Evolutionary conservation across 441 rosid genomes (phyloP).

Genomic region (Omphalea diandra): DNA sequence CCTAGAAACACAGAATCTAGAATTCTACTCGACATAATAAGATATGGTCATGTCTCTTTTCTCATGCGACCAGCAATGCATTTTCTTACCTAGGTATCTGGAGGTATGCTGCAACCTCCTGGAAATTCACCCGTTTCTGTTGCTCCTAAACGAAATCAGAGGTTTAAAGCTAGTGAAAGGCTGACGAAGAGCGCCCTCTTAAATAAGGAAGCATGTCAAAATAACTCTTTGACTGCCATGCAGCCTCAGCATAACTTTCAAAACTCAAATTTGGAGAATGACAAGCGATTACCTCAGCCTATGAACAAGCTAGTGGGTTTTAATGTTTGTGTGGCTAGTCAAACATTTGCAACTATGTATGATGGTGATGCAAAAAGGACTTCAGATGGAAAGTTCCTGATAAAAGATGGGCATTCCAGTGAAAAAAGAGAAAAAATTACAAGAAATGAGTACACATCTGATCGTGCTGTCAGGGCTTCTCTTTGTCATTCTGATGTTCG

Average conservation of each 20-base stretch:
- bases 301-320: conserved; percentile 30
- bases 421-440: conserved; percentile 61
- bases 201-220: conserved; percentile 41
- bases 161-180: conserved; percentile 48
- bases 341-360: neutral
- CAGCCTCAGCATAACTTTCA: conserved; percentile 48
- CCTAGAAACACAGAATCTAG: neutral
- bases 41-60: neutral
- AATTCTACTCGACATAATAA: neutral
- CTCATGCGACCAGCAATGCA: conserved; percentile 19
- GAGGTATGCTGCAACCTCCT: conserved; percentile 27
- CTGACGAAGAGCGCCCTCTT: conserved; percentile 47
- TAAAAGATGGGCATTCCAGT: conserved; percentile 40
- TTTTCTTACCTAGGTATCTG: conserved; percentile 33
- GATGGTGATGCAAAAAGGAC: conserved; percentile 29
- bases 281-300: conserved; percentile 45
- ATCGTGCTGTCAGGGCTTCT: conserved; percentile 60
- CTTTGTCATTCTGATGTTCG: conserved; percentile 52
- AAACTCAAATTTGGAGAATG: conserved; percentile 38
- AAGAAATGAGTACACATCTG: conserved; percentile 61
- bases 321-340: neutral
- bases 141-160: conserved; percentile 39
- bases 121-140: conserved; percentile 29
- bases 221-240: conserved; percentile 31
- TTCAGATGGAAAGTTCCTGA: conserved; percentile 39